Conservation (phyloP, 2,329 filamentous ascomycete species). For the Basipetospora sp. region DNA sequence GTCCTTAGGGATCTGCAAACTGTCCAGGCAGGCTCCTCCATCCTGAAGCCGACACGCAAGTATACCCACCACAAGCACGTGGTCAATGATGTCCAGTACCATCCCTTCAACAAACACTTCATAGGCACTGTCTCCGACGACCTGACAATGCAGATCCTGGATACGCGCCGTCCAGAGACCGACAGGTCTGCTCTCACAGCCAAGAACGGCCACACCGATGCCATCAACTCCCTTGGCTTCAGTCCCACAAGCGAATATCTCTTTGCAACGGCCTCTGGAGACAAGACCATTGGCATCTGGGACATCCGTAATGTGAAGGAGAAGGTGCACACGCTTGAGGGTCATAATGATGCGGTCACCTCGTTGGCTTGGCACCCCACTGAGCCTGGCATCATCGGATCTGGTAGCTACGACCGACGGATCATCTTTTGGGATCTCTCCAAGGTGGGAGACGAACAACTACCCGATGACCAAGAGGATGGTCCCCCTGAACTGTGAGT, state of each 20-base stretch:
- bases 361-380: conserved; percentile 90
- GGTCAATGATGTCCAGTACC: conserved; percentile 94
- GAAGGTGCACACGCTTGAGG: conserved; percentile 79
- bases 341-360: conserved; percentile 78
- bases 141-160: conserved; percentile 79
- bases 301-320: conserved; percentile 81
- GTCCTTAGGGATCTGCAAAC: conserved; percentile 61
- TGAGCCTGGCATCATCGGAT: conserved; percentile 76
- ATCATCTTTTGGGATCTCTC: conserved; percentile 96
- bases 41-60: conserved; percentile 53
- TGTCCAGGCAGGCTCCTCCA: conserved; percentile 54
- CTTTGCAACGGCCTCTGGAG: conserved; percentile 81
- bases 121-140: conserved; percentile 94
- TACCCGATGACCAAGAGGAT: conserved; percentile 86
- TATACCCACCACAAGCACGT: conserved; percentile 82
- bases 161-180: conserved; percentile 56
- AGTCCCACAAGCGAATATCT: conserved; percentile 83
- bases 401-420: conserved; percentile 79
- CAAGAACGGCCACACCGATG: conserved; percentile 67
- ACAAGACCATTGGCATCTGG: conserved; percentile 92
- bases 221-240: conserved; percentile 91
- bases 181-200: conserved; percentile 55
- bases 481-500: conserved; percentile 84
- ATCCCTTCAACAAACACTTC: conserved; percentile 69
- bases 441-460: conserved; percentile 82